phyloP scores from a whole-genome alignment of 805 yeast genomes.

The Starmerella riodocensis region DNA sequence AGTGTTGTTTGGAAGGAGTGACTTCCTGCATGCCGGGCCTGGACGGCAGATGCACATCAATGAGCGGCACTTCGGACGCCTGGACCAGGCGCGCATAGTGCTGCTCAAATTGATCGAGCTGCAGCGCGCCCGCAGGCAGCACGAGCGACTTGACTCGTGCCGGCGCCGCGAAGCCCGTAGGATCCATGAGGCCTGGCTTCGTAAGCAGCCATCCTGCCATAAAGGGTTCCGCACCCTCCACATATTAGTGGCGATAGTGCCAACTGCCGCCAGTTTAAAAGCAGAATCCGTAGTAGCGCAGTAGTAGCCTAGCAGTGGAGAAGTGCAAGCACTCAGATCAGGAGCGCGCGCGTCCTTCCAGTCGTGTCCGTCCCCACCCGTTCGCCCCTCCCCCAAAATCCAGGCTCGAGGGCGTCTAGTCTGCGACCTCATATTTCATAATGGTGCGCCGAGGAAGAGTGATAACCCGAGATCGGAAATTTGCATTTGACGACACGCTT shows the following conservation, averaged over 20 bases:
- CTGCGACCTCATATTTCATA: neutral
- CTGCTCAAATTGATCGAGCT: conserved; percentile 31
- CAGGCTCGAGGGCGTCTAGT: no score
- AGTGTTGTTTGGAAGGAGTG: conserved; percentile 22
- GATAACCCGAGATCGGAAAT: conserved; percentile 28
- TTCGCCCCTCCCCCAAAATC: no score
- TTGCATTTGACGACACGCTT: conserved; percentile 72
- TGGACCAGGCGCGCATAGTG: conserved; percentile 35
- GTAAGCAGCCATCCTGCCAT: no score
- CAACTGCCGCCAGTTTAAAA: no score
- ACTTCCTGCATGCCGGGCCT: neutral
- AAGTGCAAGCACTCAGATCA: no score
- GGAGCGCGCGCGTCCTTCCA: no score
- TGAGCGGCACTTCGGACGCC: conserved; percentile 51
- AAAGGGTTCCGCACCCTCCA: no score
- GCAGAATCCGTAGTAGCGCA: no score
- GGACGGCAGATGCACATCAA: conserved; percentile 43
- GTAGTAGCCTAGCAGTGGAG: no score
- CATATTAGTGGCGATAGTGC: no score
- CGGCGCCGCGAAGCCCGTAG: conserved; percentile 41
- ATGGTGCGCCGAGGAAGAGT: conserved; percentile 12
- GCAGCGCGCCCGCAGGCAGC: conserved; percentile 49
- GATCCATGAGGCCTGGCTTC: no score
- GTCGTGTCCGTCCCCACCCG: no score
- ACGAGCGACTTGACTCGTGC: conserved; percentile 52